phyloP scores from a whole-genome alignment of 495 filamentous ascomycete genomes.

The Xylaria sp. region DNA sequence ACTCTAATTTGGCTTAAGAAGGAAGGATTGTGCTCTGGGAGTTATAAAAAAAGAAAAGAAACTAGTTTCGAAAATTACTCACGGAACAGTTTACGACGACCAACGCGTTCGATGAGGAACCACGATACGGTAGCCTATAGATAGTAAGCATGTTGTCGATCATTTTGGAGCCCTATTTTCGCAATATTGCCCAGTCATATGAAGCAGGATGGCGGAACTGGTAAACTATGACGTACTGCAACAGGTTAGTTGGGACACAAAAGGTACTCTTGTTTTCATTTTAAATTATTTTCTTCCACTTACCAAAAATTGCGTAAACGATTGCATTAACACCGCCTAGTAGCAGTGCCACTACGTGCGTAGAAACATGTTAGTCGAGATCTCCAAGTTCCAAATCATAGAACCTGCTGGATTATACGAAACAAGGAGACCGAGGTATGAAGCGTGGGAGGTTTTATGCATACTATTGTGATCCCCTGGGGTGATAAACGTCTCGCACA shows the following conservation, averaged over 20 bases:
- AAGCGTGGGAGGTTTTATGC: no score
- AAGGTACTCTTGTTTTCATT: not conserved
- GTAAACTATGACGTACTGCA: conserved; percentile 15
- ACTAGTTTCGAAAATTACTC: no score
- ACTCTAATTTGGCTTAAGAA: no score
- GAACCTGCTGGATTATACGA: no score
- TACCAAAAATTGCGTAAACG: conserved; percentile 73
- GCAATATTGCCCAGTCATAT: not conserved
- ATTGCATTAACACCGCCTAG: conserved; percentile 83
- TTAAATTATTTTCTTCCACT: not conserved
- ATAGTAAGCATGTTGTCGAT: conserved; percentile 26
- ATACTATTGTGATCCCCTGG: conserved; percentile 53
- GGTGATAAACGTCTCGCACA: conserved; percentile 71
- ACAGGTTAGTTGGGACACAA: not conserved
- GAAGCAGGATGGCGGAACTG: not conserved
- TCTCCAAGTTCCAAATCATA: no score
- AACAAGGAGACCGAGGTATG: no score
- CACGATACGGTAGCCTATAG: conserved; percentile 69
- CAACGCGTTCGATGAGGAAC: conserved; percentile 80
- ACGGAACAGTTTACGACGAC: conserved; percentile 74
- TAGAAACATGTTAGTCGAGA: no score
- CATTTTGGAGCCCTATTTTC: not conserved
- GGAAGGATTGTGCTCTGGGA: no score
- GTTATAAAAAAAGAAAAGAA: no score
- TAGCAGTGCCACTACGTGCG: conserved; percentile 72